Conservation (phyloP, 164 flowering plant genomes). For the Euptelea pleiosperma region DNA sequence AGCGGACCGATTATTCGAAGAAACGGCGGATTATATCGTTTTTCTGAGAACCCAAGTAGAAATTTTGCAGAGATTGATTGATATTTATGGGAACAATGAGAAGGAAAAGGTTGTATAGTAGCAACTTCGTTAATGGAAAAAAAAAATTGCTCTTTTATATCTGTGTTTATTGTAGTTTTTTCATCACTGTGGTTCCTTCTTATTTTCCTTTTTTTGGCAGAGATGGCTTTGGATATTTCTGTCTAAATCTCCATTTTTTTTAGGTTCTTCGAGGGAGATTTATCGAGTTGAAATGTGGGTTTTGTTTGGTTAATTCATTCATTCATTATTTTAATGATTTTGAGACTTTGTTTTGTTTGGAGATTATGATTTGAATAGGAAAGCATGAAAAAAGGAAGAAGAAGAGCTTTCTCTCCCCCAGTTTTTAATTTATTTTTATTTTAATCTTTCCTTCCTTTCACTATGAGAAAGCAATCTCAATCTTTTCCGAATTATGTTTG, state of each 20-base stretch:
- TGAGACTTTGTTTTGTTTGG: too few relatives aligned
- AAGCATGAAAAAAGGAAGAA: too few relatives aligned
- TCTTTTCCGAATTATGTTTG: too few relatives aligned
- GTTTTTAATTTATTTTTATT: too few relatives aligned
- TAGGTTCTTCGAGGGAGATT: neutral
- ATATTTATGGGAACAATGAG: constrained; percentile 39
- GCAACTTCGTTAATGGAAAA: neutral
- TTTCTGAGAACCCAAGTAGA: constrained; percentile 49
- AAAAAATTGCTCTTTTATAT: neutral
- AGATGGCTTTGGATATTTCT: too few relatives aligned
- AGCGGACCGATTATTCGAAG: constrained; percentile 52
- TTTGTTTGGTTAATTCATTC: neutral
- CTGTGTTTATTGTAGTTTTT: neutral
- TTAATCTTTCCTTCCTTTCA: too few relatives aligned
- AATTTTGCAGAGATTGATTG: constrained; percentile 60
- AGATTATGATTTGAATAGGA: too few relatives aligned
- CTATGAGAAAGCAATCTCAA: too few relatives aligned
- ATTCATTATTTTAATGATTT: too few relatives aligned
- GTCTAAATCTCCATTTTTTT: neutral
- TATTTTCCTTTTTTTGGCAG: too few relatives aligned
- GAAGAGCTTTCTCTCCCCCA: too few relatives aligned
- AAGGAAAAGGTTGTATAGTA: constrained; percentile 18
- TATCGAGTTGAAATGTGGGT: neutral
- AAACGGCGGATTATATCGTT: constrained; percentile 72
- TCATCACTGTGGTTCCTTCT: too few relatives aligned